Conservation (phyloP, 768 basidiomycete genomes). For the Termitomyces sp. region DNA sequence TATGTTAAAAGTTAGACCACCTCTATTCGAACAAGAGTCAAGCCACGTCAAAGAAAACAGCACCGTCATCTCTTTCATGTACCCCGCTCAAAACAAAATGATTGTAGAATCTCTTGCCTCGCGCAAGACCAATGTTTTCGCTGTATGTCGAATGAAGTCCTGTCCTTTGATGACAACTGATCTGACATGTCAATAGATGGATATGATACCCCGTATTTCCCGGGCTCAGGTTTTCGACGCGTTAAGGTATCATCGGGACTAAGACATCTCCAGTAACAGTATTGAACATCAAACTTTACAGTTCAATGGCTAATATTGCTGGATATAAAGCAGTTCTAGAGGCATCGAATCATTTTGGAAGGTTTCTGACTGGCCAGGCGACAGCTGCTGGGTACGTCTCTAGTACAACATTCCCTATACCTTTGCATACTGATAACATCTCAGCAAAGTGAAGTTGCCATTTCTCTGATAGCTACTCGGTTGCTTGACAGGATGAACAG, state of each 20-base stretch:
- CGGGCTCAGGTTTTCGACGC: conserved; percentile 89
- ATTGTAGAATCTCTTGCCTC: conserved; percentile 67
- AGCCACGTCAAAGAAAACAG: conserved; percentile 63
- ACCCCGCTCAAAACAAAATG: conserved; percentile 76
- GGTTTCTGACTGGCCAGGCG: conserved; percentile 87
- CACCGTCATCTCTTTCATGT: conserved; percentile 80
- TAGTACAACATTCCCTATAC: neutral
- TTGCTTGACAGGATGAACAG: conserved; percentile 28
- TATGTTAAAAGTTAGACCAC: conserved; percentile 82
- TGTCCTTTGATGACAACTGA: neutral
- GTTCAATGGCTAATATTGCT: conserved; percentile 94
- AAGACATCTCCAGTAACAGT: neutral
- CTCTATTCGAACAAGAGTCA: conserved; percentile 57
- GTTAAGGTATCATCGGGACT: conserved; percentile 49
- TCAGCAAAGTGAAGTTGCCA: conserved; percentile 26
- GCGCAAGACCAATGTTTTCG: conserved; percentile 68
- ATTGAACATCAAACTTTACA: conserved; percentile 22
- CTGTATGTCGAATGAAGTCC: conserved; percentile 30
- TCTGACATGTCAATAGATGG: conserved; percentile 47
- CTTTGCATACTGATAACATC: neutral
- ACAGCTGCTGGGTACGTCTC: conserved; percentile 78
- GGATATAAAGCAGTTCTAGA: conserved; percentile 91
- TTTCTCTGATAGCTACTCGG: neutral
- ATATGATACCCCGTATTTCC: conserved; percentile 88
- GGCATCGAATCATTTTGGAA: conserved; percentile 84